Evolutionary conservation across 345 rosid genomes (phyloP).

Genomic region (Hypericum androsaemum): DNA sequence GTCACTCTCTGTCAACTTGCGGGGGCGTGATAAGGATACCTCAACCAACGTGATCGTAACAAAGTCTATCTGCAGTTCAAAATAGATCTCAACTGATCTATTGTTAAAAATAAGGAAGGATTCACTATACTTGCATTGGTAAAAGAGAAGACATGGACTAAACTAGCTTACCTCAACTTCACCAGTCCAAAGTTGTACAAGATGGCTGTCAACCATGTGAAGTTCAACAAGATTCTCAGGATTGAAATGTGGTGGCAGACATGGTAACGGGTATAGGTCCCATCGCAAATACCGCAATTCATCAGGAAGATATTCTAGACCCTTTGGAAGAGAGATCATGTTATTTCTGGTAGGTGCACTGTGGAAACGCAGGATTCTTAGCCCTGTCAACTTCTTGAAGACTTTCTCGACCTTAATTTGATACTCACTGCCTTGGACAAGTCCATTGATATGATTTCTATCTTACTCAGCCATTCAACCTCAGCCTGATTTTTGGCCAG

Average conservation of each 20-base stretch:
- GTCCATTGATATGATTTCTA: constrained; percentile 5
- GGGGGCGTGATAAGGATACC: too few relatives aligned
- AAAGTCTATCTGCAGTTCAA: too few relatives aligned
- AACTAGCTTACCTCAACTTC: too few relatives aligned
- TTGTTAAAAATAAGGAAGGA: too few relatives aligned
- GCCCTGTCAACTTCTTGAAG: neutral
- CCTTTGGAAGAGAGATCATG: neutral
- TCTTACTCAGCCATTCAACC: too few relatives aligned
- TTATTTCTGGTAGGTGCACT: neutral
- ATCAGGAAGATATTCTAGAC: neutral
- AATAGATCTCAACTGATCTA: too few relatives aligned
- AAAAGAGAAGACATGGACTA: too few relatives aligned
- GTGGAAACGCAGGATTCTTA: constrained; percentile 1
- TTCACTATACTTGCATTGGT: too few relatives aligned
- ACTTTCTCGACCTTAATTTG: neutral
- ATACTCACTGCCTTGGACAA: neutral
- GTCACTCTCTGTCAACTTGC: too few relatives aligned
- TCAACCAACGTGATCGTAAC: too few relatives aligned
- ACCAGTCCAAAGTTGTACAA: constrained; percentile 2
- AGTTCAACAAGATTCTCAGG: constrained; percentile 6
- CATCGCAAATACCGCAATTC: constrained; percentile 3
- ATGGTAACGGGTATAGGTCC: constrained; percentile 2
- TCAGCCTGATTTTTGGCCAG: constrained; percentile 3
- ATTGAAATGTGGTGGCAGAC: neutral
- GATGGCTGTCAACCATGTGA: neutral